Conservation (phyloP, 1,284 basidiomycete species). For the Ustilago xerochloae region DNA sequence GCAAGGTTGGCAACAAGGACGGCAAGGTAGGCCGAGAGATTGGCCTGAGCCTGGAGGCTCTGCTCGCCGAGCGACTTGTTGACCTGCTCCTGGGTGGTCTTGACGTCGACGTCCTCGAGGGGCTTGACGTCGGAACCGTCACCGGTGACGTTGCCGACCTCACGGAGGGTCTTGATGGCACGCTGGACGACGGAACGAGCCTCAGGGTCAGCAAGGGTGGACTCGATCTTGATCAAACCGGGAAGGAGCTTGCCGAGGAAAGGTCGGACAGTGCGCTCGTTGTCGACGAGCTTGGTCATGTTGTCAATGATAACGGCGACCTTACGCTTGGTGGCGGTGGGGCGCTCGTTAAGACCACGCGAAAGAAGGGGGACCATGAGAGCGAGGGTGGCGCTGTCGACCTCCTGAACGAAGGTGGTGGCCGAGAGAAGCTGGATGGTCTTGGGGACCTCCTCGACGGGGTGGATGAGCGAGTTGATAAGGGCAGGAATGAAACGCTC, state of each 20-base stretch:
- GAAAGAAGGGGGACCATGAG: conserved; percentile 97
- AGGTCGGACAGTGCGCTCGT: conserved; percentile 68
- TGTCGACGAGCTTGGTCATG: conserved; percentile 69
- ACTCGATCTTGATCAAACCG: conserved; percentile 68
- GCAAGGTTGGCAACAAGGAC: conserved; percentile 65
- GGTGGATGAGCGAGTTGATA: conserved; percentile 97
- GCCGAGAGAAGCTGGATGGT: conserved; percentile 96
- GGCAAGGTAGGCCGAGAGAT: conserved; percentile 62
- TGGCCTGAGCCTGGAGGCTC: conserved; percentile 51
- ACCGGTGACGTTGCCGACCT: conserved; percentile 65
- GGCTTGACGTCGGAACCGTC: conserved; percentile 67
- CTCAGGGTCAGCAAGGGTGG: conserved; percentile 67
- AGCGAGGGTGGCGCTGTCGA: conserved; percentile 97
- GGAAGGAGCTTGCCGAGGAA: conserved; percentile 68
- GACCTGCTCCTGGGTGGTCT: conserved; percentile 55
- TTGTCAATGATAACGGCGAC: conserved; percentile 69
- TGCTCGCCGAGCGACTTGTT: conserved; percentile 58
- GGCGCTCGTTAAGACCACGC: conserved; percentile 79
- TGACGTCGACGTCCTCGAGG: conserved; percentile 62
- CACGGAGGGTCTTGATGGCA: conserved; percentile 66
- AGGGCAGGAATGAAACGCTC: conserved; percentile 82
- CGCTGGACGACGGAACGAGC: conserved; percentile 66
- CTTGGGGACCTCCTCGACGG: conserved; percentile 97
- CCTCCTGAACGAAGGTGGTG: conserved; percentile 99
- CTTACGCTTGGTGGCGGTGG: conserved; percentile 68